A percentile compares a stretch with the other conserved stretches of the same genome.
These are phyloP conservation scores for Cyclotella atomus DNA, from an alignment of 108 stramenopile species.

Conservation along the genomic window DNA sequence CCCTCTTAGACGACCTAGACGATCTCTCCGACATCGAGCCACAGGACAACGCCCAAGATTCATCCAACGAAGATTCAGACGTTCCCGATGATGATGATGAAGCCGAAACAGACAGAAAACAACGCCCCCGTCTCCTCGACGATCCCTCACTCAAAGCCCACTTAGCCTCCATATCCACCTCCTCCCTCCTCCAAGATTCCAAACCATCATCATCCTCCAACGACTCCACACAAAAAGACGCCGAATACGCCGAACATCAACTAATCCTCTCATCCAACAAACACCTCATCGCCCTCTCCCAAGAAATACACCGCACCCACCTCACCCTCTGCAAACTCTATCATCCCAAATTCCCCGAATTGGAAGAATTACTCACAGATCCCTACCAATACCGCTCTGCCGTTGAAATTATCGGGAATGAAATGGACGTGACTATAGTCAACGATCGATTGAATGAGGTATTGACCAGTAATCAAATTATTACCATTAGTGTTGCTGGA, in stretches of 20 bases:
- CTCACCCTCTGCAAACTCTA: slow-evolving; percentile 56
- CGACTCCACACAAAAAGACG: slow-evolving; percentile 46
- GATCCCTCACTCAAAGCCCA: slow-evolving; percentile 20
- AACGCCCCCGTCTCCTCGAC: slow-evolving; percentile 36
- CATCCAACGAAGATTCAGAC: neutral
- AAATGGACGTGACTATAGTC: slow-evolving; percentile 85
- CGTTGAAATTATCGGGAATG: slow-evolving; percentile 87
- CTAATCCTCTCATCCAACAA: slow-evolving; percentile 75
- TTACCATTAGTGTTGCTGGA: slow-evolving; percentile 92
- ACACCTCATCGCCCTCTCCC: slow-evolving; percentile 53
- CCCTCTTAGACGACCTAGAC: slow-evolving; percentile 83
- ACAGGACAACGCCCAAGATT: neutral
- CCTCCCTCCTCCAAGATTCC: slow-evolving; percentile 24
- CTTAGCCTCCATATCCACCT: slow-evolving; percentile 21
- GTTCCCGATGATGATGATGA: neutral
- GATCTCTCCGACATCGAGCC: slow-evolving; percentile 81
- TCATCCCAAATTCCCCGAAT: slow-evolving; percentile 89
- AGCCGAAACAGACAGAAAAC: neutral
- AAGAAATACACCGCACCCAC: slow-evolving; percentile 69
- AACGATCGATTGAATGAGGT: slow-evolving; percentile 71
- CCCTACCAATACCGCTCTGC: slow-evolving; percentile 85
- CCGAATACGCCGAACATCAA: slow-evolving; percentile 65
- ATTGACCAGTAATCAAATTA: slow-evolving; percentile 84
- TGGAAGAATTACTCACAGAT: slow-evolving; percentile 91
- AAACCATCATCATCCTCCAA: slow-evolving; percentile 40